phyloP scores from a whole-genome alignment of 305 asterid genomes.

The Fraxinus velutina region DNA sequence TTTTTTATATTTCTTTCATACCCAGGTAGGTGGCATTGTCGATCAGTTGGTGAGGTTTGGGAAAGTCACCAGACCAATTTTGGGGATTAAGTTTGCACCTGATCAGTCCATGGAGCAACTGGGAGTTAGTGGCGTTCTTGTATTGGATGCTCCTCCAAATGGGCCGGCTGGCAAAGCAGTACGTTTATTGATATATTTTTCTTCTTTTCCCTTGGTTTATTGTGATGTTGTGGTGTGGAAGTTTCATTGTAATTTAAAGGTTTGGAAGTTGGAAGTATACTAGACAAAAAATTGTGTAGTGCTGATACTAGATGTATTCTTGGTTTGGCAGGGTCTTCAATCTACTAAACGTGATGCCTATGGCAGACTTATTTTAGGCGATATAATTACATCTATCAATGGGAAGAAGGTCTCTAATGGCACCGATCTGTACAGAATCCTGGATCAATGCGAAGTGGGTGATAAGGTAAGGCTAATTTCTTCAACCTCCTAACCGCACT shows the following conservation, averaged over 20 bases:
- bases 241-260: neutral
- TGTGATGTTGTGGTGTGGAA: constrained; percentile 8
- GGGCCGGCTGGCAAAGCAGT: constrained; percentile 99
- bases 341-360: constrained; percentile 87
- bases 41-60: constrained; percentile 92
- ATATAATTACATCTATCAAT: constrained; percentile 79
- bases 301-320: constrained; percentile 18
- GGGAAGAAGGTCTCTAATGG: constrained; percentile 85
- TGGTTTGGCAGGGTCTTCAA: constrained; percentile 67
- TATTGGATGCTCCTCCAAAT: constrained; percentile 86
- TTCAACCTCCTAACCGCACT: neutral
- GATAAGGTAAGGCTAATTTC: constrained; percentile 55
- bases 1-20: neutral
- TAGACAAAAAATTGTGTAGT: neutral
- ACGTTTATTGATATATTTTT: constrained; percentile 27
- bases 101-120: constrained; percentile 98
- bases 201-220: constrained; percentile 14
- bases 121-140: constrained; percentile 94
- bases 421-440: constrained; percentile 89
- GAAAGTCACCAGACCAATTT: constrained; percentile 86
- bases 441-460: constrained; percentile 91
- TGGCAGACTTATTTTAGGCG: constrained; percentile 88
- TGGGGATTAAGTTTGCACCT: constrained; percentile 95
- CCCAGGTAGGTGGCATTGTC: constrained; percentile 90
- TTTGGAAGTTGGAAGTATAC: neutral